Conservation (phyloP, 306 rosid genomes). For the Hylodesmum podocarpum region DNA sequence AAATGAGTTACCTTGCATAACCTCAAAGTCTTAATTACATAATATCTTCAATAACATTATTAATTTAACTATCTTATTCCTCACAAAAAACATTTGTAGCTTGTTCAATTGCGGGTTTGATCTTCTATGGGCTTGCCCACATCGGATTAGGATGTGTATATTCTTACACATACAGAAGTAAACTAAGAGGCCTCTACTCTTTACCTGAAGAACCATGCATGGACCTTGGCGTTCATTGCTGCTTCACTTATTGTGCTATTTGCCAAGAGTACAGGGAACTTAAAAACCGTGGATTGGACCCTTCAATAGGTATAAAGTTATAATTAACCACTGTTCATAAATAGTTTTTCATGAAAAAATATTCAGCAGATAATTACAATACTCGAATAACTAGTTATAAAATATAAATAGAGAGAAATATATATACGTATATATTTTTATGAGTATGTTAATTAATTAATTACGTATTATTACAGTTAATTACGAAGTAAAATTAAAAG, state of each 20-base stretch:
- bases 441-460: too few species aligned
- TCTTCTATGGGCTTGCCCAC: neutral
- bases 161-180: slow-evolving; percentile 28
- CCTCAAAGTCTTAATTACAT: neutral
- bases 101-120: slow-evolving; percentile 13
- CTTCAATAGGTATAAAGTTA: slow-evolving; percentile 11
- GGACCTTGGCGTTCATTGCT: slow-evolving; percentile 31
- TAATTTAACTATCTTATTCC: neutral
- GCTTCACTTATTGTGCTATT: slow-evolving; percentile 29
- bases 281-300: slow-evolving; percentile 28
- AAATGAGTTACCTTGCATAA: neutral
- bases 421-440: too few species aligned
- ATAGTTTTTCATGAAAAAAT: too few species aligned
- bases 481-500: too few species aligned
- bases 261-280: slow-evolving; percentile 46
- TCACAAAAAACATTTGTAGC: slow-evolving; percentile 2
- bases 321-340: neutral
- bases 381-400: too few species aligned
- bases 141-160: slow-evolving; percentile 10
- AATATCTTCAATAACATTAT: neutral
- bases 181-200: slow-evolving; percentile 15
- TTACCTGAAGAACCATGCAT: slow-evolving; percentile 29
- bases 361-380: too few species aligned
- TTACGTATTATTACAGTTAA: too few species aligned
- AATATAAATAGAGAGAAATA: too few species aligned